These are phyloP conservation scores for Eutrema yunnanense DNA, from an alignment of 345 rosid genomes.

Conservation along the genomic window DNA sequence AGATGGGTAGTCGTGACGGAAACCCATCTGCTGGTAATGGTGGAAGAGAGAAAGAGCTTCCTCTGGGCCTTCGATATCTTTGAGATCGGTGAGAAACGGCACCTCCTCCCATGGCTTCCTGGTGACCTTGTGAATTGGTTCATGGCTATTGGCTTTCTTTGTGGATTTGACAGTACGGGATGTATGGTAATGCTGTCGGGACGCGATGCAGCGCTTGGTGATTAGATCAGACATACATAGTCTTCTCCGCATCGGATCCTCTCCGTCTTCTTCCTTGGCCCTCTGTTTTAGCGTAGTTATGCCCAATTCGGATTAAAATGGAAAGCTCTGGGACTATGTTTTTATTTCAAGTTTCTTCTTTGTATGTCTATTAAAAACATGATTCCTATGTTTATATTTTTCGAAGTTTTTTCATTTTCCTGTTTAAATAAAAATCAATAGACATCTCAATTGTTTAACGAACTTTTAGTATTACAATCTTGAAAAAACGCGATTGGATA, in stretches of 20 bases:
- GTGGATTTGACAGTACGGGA: conserved; percentile 24
- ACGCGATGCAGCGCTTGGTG: neutral
- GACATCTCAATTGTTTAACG: neutral
- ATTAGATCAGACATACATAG: neutral
- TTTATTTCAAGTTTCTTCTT: neutral
- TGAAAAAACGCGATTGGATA: neutral
- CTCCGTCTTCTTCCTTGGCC: conserved; percentile 12
- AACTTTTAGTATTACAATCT: neutral
- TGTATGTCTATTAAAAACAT: neutral
- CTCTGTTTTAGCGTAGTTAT: neutral
- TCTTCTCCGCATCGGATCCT: conserved; percentile 6
- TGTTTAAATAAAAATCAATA: neutral
- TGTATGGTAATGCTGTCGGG: conserved; percentile 24
- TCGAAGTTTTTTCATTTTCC: neutral
- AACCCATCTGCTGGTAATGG: conserved; percentile 48
- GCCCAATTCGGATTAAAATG: neutral
- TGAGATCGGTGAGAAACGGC: conserved; percentile 52
- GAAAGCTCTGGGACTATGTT: neutral
- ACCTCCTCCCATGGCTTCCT: conserved; percentile 32
- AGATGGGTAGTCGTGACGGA: conserved; percentile 74
- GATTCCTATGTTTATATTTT: neutral
- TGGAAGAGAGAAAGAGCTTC: conserved; percentile 71
- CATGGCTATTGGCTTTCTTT: conserved; percentile 29
- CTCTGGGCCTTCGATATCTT: conserved; percentile 45
- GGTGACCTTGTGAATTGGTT: conserved; percentile 7